These are phyloP conservation scores for Pestalotiopsis sp. DNA, from an alignment of 2,329 filamentous ascomycete genomes.

Conservation along the genomic window DNA sequence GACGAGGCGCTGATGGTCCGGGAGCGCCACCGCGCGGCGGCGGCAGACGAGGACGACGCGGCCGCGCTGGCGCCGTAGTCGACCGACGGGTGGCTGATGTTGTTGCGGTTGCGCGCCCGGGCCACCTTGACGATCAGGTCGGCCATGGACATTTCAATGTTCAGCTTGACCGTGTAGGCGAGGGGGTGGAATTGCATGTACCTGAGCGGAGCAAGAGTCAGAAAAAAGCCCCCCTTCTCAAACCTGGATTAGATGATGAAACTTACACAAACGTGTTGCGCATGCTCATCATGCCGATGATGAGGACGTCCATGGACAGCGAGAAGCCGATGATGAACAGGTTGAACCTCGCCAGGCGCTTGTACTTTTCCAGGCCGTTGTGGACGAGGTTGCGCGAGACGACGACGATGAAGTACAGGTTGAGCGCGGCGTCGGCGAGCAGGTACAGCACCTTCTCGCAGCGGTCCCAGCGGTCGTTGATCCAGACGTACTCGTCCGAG, in stretches of 20 bases:
- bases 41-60: background rate
- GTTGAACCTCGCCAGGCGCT: slow-evolving; percentile 27
- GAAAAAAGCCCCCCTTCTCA: too few relatives aligned
- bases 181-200: slow-evolving; percentile 55
- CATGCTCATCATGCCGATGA: slow-evolving; percentile 39
- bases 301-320: slow-evolving; percentile 41
- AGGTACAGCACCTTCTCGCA: slow-evolving; percentile 5
- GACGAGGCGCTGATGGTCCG: background rate
- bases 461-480: slow-evolving; percentile 7
- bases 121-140: slow-evolving; percentile 46
- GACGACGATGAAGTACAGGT: slow-evolving; percentile 6
- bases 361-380: slow-evolving; percentile 1
- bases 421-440: slow-evolving; percentile 5
- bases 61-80: background rate
- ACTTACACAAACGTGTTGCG: slow-evolving; percentile 33
- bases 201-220: too few relatives aligned
- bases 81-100: background rate
- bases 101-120: background rate
- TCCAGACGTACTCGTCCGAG: slow-evolving; percentile 38
- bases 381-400: slow-evolving; percentile 15
- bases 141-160: slow-evolving; percentile 58
- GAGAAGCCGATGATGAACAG: slow-evolving; percentile 46
- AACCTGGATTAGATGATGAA: too few relatives aligned
- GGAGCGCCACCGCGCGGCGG: background rate
- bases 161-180: slow-evolving; percentile 55